Conservation (phyloP, 371 early-diverging fungal species). For the Lichtheimia hyalospora region DNA sequence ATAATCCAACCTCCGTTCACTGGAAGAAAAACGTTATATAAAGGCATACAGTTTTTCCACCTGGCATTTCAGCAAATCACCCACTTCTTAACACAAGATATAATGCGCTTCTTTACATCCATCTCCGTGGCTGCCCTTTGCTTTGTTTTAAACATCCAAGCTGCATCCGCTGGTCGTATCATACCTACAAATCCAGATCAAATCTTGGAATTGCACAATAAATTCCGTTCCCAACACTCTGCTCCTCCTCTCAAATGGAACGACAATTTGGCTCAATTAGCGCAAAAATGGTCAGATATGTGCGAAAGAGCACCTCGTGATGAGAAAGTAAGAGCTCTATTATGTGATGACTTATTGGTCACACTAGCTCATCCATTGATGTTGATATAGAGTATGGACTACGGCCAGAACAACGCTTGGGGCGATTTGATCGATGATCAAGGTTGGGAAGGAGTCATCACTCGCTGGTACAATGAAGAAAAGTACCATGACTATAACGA, state of each 20-base stretch:
- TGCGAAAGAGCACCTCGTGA: constrained; percentile 44
- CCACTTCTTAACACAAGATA: too few relatives aligned
- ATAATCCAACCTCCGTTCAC: too few relatives aligned
- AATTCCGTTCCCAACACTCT: constrained; percentile 41
- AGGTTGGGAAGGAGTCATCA: constrained; percentile 26
- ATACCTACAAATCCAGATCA: neutral
- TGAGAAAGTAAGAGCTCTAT: too few relatives aligned
- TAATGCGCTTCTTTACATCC: too few relatives aligned
- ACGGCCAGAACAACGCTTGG: constrained; percentile 52
- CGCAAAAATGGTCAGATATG: constrained; percentile 44
- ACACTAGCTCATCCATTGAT: neutral
- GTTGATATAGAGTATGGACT: constrained; percentile 10
- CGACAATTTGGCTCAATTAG: constrained; percentile 35
- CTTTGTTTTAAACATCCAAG: too few relatives aligned
- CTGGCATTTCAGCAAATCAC: too few relatives aligned
- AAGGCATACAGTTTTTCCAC: too few relatives aligned
- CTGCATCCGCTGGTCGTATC: neutral
- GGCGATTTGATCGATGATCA: too few relatives aligned
- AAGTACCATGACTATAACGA: constrained; percentile 36
- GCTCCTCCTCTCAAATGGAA: constrained; percentile 51
- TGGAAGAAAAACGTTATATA: too few relatives aligned
- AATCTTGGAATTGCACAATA: constrained; percentile 43
- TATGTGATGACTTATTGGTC: too few relatives aligned
- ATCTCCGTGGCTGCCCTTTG: too few relatives aligned
- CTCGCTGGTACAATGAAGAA: constrained; percentile 50